Evolutionary conservation across 495 filamentous ascomycete genomes (phyloP).

Genomic region (Trichoderma asperelloides): DNA sequence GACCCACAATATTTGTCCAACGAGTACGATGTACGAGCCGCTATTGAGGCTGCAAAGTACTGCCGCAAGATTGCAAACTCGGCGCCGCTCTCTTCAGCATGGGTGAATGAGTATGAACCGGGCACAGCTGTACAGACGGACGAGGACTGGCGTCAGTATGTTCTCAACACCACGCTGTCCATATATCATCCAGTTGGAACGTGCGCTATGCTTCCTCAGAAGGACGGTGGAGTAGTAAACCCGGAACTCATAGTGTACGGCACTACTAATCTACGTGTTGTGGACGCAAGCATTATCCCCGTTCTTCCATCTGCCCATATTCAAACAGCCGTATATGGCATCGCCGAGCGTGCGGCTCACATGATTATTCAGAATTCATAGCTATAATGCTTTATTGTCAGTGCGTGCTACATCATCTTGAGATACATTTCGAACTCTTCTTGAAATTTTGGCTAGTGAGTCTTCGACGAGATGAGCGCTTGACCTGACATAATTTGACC

Average conservation of each 20-base stretch:
- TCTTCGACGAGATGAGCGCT: no score
- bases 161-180: slow-evolving; percentile 12
- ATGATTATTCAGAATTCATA: slow-evolving; percentile 24
- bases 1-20: slow-evolving; percentile 19
- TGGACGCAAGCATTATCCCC: slow-evolving; percentile 27
- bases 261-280: slow-evolving; percentile 23
- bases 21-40: slow-evolving; percentile 19
- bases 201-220: slow-evolving; percentile 37
- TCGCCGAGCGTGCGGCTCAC: slow-evolving; percentile 33
- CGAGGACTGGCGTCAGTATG: slow-evolving; percentile 18
- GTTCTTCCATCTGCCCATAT: slow-evolving; percentile 23
- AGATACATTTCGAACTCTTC: no score
- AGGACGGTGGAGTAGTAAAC: slow-evolving; percentile 42
- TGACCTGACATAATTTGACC: no score
- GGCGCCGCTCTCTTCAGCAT: slow-evolving; percentile 15
- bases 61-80: slow-evolving; percentile 15
- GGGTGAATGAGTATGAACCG: slow-evolving; percentile 22
- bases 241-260: slow-evolving; percentile 36
- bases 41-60: slow-evolving; percentile 17
- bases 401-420: neutral
- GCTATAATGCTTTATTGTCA: neutral
- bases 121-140: slow-evolving; percentile 18
- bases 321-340: slow-evolving; percentile 29
- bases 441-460: no score
- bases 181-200: slow-evolving; percentile 34